Percentiles rank a stretch among this genome's conserved stretches.
phyloP scores from a whole-genome alignment of 768 basidiomycete genomes.

The Kwoniella dejecticola region DNA sequence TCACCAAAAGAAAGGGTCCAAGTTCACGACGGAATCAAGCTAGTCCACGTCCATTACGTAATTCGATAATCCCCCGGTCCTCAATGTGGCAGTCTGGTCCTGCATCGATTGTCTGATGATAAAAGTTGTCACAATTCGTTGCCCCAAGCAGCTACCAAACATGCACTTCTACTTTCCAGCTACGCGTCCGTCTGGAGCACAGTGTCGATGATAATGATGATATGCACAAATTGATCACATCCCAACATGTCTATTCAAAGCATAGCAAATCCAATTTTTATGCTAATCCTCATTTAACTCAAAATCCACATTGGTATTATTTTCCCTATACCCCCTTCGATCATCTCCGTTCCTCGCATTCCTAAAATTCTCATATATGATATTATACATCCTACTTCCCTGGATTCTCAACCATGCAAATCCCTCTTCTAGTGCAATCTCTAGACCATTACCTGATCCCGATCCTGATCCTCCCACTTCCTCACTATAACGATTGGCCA shows the following conservation, averaged over 20 bases:
- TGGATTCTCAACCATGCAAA: slow-evolving; percentile 32
- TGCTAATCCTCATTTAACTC: neutral
- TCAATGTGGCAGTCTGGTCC: no score
- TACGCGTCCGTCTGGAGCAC: no score
- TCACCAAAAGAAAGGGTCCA: neutral
- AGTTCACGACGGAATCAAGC: neutral
- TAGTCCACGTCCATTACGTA: no score
- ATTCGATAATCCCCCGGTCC: no score
- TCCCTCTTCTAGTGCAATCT: slow-evolving; percentile 43
- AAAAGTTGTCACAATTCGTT: no score
- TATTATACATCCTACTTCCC: slow-evolving; percentile 11
- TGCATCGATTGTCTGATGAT: no score
- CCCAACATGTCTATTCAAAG: neutral
- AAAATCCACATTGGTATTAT: neutral
- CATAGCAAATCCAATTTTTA: neutral
- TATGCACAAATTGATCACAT: no score
- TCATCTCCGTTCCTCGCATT: neutral
- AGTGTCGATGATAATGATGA: no score
- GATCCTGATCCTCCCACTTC: slow-evolving; percentile 17
- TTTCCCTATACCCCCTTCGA: neutral
- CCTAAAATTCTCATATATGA: neutral
- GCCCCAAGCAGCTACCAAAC: no score
- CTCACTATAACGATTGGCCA: neutral
- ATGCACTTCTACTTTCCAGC: no score
- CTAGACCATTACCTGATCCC: slow-evolving; percentile 31